These are phyloP conservation scores for Coniochaeta ligniaria DNA, from an alignment of 2,329 filamentous ascomycete genomes.

Conservation along the genomic window DNA sequence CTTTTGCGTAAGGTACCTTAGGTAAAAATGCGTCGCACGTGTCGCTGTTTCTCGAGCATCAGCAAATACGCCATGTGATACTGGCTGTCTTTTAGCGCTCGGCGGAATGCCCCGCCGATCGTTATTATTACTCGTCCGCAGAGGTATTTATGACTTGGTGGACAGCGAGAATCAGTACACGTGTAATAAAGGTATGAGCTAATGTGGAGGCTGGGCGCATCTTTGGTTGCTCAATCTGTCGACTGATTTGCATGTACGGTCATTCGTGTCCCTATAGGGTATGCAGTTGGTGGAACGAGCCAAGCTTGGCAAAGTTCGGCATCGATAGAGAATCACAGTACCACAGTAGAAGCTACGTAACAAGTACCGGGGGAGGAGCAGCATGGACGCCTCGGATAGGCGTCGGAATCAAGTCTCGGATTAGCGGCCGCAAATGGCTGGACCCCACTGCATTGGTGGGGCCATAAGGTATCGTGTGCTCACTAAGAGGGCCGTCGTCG, in stretches of 20 bases:
- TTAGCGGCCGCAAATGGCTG: not conserved
- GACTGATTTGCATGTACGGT: not conserved
- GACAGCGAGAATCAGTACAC: not conserved
- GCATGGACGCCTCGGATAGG: not conserved
- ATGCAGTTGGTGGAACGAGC: not conserved
- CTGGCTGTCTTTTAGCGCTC: too few relatives aligned
- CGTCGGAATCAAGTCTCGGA: not conserved
- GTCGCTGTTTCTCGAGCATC: too few relatives aligned
- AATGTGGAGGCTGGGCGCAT: not conserved
- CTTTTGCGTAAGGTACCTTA: too few relatives aligned
- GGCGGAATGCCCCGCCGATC: too few relatives aligned
- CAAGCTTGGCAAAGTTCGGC: not conserved
- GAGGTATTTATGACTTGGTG: too few relatives aligned
- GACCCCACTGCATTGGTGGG: not conserved
- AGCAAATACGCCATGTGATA: too few relatives aligned
- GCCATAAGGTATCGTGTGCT: not conserved
- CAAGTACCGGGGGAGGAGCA: not conserved
- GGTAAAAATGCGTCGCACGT: too few relatives aligned
- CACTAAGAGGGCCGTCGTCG: not conserved
- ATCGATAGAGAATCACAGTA: not conserved
- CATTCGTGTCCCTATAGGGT: not conserved
- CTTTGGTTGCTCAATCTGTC: not conserved
- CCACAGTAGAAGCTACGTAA: too few relatives aligned
- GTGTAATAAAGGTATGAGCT: not conserved
- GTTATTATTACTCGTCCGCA: too few relatives aligned